Base-by-base conservation (phyloP, 2,329 filamentous ascomycete species). In the Uncinocarpus reesii region DNA sequence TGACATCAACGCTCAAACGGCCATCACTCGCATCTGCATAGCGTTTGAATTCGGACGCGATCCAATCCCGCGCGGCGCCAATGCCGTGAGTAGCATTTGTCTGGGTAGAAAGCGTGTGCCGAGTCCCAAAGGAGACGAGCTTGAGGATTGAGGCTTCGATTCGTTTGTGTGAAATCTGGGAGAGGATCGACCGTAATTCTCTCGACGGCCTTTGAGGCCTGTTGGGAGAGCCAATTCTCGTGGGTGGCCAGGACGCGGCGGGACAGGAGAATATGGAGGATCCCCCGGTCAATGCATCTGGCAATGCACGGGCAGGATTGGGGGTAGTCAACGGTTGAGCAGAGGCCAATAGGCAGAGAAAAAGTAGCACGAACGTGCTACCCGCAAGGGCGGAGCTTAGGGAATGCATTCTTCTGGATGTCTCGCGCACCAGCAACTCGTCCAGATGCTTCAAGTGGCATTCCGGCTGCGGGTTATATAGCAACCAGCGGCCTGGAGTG, bases 1-100 rank as follows among this genome's bases (percentile, higher is more conserved):
- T 36, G 15, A 50, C 48, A 15, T 47, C 31, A 26, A 50, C 48
- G 16, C 41, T 46, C 35, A 50, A 16, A 7, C 42, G 34, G 28
- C 48, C 48, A 35, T 47, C 48, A 24, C 48, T 50, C 11, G 34
- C 42, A 13, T 42, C 29, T 16, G 48, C 48, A 16, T 50, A 50
- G n/a, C 48, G 48, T 21, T 50, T 43, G 15, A 50, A 50, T 29
- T 50, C 48, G 1, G 48, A 35, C 18, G 35, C 48, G 16, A 50
- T 50, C 48, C 48, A 50, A 11, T 50, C 36, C 21, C 48, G 41
- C 18, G 48, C 48, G 8, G 48, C 48, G 13, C 48, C 48, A 23
- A 50, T 50, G 36, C 48, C 48, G 24, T 50, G 32, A 2, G 48
- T 50, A n/a, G 48, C 34, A 24, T 50, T 50, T 16, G 48, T 50